Base-by-base conservation (phyloP, 768 basidiomycete genomes). In the Daedalea quercina region DNA sequence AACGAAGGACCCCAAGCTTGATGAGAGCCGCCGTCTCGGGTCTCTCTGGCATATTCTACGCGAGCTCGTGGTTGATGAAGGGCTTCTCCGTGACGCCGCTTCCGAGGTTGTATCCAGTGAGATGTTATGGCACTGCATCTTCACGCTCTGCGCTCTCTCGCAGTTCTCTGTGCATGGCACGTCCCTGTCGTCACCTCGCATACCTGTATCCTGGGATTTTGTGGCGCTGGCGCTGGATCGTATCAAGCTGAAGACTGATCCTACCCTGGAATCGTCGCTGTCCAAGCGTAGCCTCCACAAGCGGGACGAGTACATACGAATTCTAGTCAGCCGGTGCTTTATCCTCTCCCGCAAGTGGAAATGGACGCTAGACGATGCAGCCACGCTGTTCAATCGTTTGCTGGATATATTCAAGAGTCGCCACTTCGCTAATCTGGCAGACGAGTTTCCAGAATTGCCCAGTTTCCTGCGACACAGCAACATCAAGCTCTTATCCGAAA, bases 371-470 rank as follows among this genome's bases (percentile, higher is more conserved):
- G 70, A 77, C 13, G 75, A 79, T 17, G 78, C 82, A 1, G 76
- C 75, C 11, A 62, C 62, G 4, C 68, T 91, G 53, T 79, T 95
- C 61, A 77, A 76, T 48, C 73, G 76, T 20, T 73, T 96, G 4
- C 78, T 78, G 23, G 78, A 81, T 25, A 78, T 93, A 9, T 93
- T 96, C 69, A 79, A 81, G 49, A 82, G 78, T 41, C 82, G 94
- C 17, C 80, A 83, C 43, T 90, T 90, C 56, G 76, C 80, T 9
- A 87, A 89, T 64, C 75, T 96, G 34, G 65, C 78, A 55, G 74
- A 76, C 52, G 78, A 87, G 67, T 59, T 63, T 43, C 60, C 77
- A 34, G 85, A 86, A 55, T 90, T 85, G 60, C 89, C 93, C 19
- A 68, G 69, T 19, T 96, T 92, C 68, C 73, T 90, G 58, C 71